Percentiles rank a stretch among this genome's conserved stretches.
phyloP scores from a whole-genome alignment of 805 yeast species.

The Metschnikowia borealis region DNA sequence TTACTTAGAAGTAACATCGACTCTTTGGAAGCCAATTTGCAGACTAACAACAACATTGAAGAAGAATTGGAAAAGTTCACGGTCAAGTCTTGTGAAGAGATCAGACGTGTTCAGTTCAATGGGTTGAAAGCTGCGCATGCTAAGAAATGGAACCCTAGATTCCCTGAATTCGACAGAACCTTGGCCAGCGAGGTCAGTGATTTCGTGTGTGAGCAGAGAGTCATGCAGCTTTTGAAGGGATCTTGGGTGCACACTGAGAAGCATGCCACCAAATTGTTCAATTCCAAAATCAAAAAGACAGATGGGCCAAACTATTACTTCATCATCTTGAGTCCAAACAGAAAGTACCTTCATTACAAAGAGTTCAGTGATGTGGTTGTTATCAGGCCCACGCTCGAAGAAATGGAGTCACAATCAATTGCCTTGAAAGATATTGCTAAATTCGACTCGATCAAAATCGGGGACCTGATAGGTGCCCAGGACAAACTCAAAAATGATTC shows the following conservation, averaged over 20 bases:
- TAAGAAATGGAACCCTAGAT: slow-evolving; percentile 42
- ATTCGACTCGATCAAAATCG: slow-evolving; percentile 49
- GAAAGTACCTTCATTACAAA: slow-evolving; percentile 56
- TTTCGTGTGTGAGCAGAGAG: slow-evolving; percentile 73
- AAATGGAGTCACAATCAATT: slow-evolving; percentile 49
- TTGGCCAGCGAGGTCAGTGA: slow-evolving; percentile 57
- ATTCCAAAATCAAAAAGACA: slow-evolving; percentile 16
- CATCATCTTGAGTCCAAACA: slow-evolving; percentile 63
- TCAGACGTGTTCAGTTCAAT: slow-evolving; percentile 53
- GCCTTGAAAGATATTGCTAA: slow-evolving; percentile 49
- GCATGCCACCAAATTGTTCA: slow-evolving; percentile 37
- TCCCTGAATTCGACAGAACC: slow-evolving; percentile 45
- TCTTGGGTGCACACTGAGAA: slow-evolving; percentile 73
- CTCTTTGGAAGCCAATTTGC: slow-evolving; percentile 26
- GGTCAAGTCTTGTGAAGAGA: slow-evolving; percentile 39
- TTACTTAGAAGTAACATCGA: slow-evolving; percentile 36
- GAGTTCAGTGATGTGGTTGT: slow-evolving; percentile 48
- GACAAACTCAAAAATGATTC: slow-evolving; percentile 40
- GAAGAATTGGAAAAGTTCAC: slow-evolving; percentile 44
- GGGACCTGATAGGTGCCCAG: slow-evolving; percentile 38
- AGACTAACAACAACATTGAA: slow-evolving; percentile 29
- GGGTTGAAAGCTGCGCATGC: slow-evolving; percentile 35
- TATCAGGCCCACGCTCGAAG: slow-evolving; percentile 53
- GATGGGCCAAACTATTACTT: slow-evolving; percentile 43
- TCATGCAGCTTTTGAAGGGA: slow-evolving; percentile 67